Conservation (phyloP, 129 eudicot species). For the Chrysanthemum makinoi region DNA sequence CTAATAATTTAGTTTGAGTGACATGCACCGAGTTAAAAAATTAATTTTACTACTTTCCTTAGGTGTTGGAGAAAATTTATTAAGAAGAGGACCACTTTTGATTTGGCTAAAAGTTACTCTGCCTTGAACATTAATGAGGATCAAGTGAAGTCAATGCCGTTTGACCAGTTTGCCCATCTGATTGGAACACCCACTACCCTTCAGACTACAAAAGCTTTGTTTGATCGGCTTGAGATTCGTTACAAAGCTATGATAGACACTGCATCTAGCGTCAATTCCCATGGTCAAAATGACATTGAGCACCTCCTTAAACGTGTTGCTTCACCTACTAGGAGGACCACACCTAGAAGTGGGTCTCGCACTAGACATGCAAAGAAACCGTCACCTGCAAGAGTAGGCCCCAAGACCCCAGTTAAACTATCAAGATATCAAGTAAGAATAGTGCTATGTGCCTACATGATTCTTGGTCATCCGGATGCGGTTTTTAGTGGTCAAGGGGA, state of each 20-base stretch:
- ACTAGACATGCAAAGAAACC: constrained; percentile 45
- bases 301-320: constrained; percentile 94
- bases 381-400: constrained; percentile 30
- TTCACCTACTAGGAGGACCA: constrained; percentile 60
- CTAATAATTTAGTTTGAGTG: constrained; percentile 1
- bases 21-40: neutral
- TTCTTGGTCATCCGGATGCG: constrained; percentile 87
- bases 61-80: constrained; percentile 88
- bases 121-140: constrained; percentile 57
- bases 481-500: constrained; percentile 88
- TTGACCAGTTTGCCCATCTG: constrained; percentile 80
- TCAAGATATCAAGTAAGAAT: constrained; percentile 91
- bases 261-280: constrained; percentile 28
- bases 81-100: constrained; percentile 57
- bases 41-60: constrained; percentile 12
- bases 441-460: constrained; percentile 92
- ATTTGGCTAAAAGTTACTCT: constrained; percentile 56
- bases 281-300: constrained; percentile 56
- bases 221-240: constrained; percentile 79
- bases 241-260: constrained; percentile 38
- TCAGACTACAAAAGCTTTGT: constrained; percentile 62
- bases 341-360: constrained; percentile 42
- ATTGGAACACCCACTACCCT: constrained; percentile 71
- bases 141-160: constrained; percentile 70
- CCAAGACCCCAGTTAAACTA: constrained; percentile 45